These are phyloP conservation scores for Amphichorda felina DNA, from an alignment of 2,329 filamentous ascomycete species.

Conservation along the genomic window DNA sequence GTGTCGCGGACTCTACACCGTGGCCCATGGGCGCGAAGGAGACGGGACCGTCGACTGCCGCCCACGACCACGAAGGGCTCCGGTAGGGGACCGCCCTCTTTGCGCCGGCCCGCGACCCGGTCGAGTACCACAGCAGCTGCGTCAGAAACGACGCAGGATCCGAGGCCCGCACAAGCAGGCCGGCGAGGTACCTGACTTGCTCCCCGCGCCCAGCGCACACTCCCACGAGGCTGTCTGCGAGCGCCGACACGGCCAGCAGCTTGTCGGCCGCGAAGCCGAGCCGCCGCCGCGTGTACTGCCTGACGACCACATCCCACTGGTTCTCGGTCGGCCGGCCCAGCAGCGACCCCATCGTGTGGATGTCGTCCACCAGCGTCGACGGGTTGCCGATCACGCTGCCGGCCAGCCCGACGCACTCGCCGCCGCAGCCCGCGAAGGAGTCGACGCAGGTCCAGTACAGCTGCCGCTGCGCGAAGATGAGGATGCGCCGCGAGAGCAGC, in stretches of 20 bases:
- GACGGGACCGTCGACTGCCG: neutral
- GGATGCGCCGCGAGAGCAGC: conserved; percentile 4
- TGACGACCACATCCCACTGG: neutral
- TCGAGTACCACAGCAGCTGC: neutral
- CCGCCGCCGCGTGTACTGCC: neutral
- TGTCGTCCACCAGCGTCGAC: neutral
- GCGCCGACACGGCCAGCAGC: neutral
- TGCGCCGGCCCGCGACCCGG: neutral
- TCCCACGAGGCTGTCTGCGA: neutral
- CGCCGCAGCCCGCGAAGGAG: conserved; percentile 2
- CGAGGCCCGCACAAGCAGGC: neutral
- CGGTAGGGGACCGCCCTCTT: neutral
- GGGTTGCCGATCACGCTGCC: neutral
- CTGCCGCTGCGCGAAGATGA: conserved; percentile 2
- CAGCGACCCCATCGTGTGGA: neutral
- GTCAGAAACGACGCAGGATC: neutral
- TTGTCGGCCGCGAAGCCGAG: neutral
- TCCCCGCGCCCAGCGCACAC: neutral
- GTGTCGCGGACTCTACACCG: too few relatives aligned
- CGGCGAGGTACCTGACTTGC: neutral
- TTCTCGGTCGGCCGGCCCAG: neutral
- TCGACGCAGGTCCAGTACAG: conserved; percentile 3
- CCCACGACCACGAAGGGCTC: conserved; percentile 1
- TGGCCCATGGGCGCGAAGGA: too few relatives aligned
- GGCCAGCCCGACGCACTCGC: neutral